phyloP scores from a whole-genome alignment of 768 basidiomycete species.

The Cystoderma amianthinum region DNA sequence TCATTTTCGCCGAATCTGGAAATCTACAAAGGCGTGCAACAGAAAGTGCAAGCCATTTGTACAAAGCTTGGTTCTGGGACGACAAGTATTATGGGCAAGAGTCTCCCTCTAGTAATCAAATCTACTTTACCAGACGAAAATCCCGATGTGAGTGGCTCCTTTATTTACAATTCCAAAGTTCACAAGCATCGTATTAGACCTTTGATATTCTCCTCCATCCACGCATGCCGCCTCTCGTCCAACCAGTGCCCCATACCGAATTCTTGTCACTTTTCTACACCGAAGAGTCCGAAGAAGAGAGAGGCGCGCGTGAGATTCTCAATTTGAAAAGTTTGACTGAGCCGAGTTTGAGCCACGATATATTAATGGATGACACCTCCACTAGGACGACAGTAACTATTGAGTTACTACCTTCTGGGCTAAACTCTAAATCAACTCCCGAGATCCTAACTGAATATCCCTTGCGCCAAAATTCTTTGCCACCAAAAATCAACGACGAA shows the following conservation, averaged over 20 bases:
- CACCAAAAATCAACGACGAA: too few relatives aligned
- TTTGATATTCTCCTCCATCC: constrained; percentile 72
- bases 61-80: constrained; percentile 47
- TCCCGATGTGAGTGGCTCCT: constrained; percentile 18
- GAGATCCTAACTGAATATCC: too few relatives aligned
- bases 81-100: constrained; percentile 52
- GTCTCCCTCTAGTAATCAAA: constrained; percentile 47
- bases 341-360: too few relatives aligned
- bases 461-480: too few relatives aligned
- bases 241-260: constrained; percentile 59
- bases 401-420: too few relatives aligned
- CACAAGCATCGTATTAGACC: constrained; percentile 20
- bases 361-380: too few relatives aligned
- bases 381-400: too few relatives aligned
- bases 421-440: too few relatives aligned
- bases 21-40: constrained; percentile 38
- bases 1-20: constrained; percentile 44
- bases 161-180: not conserved
- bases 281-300: constrained; percentile 65
- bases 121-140: constrained; percentile 20
- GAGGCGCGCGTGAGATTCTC: constrained; percentile 31
- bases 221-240: constrained; percentile 69
- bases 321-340: too few relatives aligned
- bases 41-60: constrained; percentile 39
- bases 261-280: constrained; percentile 50